Base-by-base conservation (phyloP, 495 filamentous ascomycete genomes). In the Trichoderma gamsii region DNA sequence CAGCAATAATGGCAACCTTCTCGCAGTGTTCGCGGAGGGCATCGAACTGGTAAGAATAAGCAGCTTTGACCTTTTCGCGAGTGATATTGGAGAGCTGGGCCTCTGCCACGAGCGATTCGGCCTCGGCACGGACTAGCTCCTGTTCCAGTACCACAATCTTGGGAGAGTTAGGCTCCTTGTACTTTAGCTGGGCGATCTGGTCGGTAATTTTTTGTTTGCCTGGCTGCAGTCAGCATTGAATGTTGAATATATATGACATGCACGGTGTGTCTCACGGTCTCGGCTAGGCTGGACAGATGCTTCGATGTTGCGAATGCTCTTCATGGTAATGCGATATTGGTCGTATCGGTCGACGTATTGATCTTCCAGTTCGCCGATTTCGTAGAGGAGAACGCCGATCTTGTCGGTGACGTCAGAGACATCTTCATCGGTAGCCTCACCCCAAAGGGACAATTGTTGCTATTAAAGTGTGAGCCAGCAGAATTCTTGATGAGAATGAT, bases 131-230 rank as follows among this genome's bases (percentile, higher is more conserved):
- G 69, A 99, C 95, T 66, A 99, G 90, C 79, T 99, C 95, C 79
- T 98, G 95, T 80, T 99, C 95, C 72, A 99, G 89, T 43, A 99
- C 93, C 66, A 97, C 92, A 66, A 99, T 98, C 77, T 92, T 93
- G 51, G 96, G 93, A 12, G 92, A 97, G 82, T 96, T 96, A 41
- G 95, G 95, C 77, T 99, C 96, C 82, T 98, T 98, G 87, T 98
- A 99, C 79, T 99, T 99, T 66, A 99, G 87, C 78, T 99, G 95
- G 21, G 95, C 94, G 72, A 99, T 98, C 73, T 98, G 92, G 76
- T 99, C 96, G 74, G 92, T 97, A 78, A 99, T 98, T 82, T 98
- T 99, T 79, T 99, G 95, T 80, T 99, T 99, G 76, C 93, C 92
- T 91, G 69, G 63, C 66, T 66, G 41, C 69, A 15, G 71, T 68